Evolutionary conservation across 2,329 filamentous ascomycete genomes (phyloP).

Genomic region (Fusarium xylarioides): DNA sequence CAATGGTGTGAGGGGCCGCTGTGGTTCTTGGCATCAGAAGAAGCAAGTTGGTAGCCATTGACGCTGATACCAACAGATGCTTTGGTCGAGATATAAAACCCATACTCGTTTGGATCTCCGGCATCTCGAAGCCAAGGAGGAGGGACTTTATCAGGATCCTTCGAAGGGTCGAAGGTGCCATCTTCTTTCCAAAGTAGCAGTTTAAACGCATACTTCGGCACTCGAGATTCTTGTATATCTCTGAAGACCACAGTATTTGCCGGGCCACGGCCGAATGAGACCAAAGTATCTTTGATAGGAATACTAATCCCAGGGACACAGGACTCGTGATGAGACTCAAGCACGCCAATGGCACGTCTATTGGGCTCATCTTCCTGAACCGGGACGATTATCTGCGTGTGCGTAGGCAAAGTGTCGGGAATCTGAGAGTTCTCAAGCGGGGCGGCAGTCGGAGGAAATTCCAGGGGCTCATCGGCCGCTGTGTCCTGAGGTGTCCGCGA

Average conservation of each 20-base stretch:
- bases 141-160: slow-evolving; percentile 64
- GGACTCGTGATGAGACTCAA: slow-evolving; percentile 74
- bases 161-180: slow-evolving; percentile 69
- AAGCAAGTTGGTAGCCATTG: slow-evolving; percentile 74
- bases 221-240: slow-evolving; percentile 69
- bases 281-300: slow-evolving; percentile 71
- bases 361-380: slow-evolving; percentile 45
- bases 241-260: slow-evolving; percentile 75
- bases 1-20: slow-evolving; percentile 65
- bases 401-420: slow-evolving; percentile 50
- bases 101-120: slow-evolving; percentile 63
- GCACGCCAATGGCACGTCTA: slow-evolving; percentile 66
- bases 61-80: slow-evolving; percentile 79
- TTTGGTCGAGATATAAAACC: slow-evolving; percentile 82
- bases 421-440: slow-evolving; percentile 41
- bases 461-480: slow-evolving; percentile 39
- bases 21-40: slow-evolving; percentile 63
- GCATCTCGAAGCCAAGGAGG: slow-evolving; percentile 51
- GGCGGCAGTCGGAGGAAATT: slow-evolving; percentile 47
- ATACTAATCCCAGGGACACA: slow-evolving; percentile 70
- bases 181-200: slow-evolving; percentile 77
- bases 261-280: slow-evolving; percentile 79
- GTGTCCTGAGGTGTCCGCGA: slow-evolving; percentile 30
- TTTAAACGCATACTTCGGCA: slow-evolving; percentile 85
- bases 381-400: slow-evolving; percentile 50